phyloP scores from a whole-genome alignment of 2,329 filamentous ascomycete species.

The Clonostachys sp. region DNA sequence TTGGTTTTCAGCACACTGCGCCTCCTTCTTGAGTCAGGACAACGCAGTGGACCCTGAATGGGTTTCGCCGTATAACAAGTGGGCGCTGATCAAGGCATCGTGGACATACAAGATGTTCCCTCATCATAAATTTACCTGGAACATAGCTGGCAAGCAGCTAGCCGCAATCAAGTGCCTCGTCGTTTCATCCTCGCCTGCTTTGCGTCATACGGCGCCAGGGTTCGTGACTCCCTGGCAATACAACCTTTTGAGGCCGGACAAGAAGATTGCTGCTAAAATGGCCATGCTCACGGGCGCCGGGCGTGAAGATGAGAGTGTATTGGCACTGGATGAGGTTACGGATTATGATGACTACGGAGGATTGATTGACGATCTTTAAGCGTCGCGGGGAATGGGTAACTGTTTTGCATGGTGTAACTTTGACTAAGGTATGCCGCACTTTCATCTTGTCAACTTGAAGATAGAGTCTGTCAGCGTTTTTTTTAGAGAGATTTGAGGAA shows the following conservation, averaged over 20 bases:
- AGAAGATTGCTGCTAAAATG: slow-evolving; percentile 14
- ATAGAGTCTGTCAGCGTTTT: too few relatives aligned
- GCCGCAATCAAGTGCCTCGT: slow-evolving; percentile 37
- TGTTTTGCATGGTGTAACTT: too few relatives aligned
- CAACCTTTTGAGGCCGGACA: slow-evolving; percentile 27
- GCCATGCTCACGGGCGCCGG: slow-evolving; percentile 8
- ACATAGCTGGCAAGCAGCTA: slow-evolving; percentile 42
- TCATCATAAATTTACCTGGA: slow-evolving; percentile 31
- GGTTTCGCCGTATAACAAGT: slow-evolving; percentile 23
- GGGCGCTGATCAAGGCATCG: slow-evolving; percentile 47
- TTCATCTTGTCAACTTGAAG: too few relatives aligned
- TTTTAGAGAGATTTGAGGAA: too few relatives aligned
- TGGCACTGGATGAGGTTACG: slow-evolving; percentile 15
- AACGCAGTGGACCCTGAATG: neutral
- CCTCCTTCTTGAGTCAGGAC: neutral
- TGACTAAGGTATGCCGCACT: too few relatives aligned
- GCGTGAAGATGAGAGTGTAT: slow-evolving; percentile 8
- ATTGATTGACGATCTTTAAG: slow-evolving; percentile 16
- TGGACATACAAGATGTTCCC: slow-evolving; percentile 35
- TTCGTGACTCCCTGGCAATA: slow-evolving; percentile 29
- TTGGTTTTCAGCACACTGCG: neutral
- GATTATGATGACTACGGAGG: slow-evolving; percentile 19
- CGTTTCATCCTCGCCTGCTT: neutral
- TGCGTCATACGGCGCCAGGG: slow-evolving; percentile 10
- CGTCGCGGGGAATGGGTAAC: too few relatives aligned